Evolutionary conservation across 2,329 filamentous ascomycete species (phyloP).

Genomic region (Colletotrichum sp.): DNA sequence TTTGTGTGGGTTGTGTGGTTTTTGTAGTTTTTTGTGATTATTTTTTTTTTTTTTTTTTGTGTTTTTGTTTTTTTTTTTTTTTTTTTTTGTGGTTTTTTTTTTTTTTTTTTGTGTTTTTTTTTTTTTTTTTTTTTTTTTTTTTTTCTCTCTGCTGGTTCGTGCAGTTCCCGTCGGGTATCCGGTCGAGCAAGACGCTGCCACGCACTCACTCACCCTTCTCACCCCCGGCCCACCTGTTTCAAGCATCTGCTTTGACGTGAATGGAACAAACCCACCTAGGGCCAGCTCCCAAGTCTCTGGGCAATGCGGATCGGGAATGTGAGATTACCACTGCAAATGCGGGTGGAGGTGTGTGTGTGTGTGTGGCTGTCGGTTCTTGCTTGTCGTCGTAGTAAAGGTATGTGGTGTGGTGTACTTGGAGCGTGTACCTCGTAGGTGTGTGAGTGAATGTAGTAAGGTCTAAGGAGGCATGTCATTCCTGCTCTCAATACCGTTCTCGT

Average conservation of each 20-base stretch:
- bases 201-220: neutral
- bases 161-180: neutral
- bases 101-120: too few relatives aligned
- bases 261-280: constrained; percentile 7
- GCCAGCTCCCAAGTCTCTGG: neutral
- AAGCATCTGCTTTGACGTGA: constrained; percentile 21
- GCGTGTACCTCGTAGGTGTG: neutral
- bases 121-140: too few relatives aligned
- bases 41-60: too few relatives aligned
- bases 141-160: neutral
- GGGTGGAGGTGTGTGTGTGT: neutral
- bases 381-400: neutral
- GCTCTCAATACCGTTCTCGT: neutral
- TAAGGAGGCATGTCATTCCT: neutral
- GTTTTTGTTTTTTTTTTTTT: too few relatives aligned
- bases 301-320: neutral
- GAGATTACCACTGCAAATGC: constrained; percentile 1
- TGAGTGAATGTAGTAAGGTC: neutral
- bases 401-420: neutral
- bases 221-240: constrained; percentile 16
- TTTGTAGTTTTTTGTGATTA: too few relatives aligned
- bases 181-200: constrained; percentile 13
- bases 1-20: too few relatives aligned
- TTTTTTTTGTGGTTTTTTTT: too few relatives aligned
- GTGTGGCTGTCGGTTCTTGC: neutral